phyloP scores from a whole-genome alignment of 441 rosid genomes.

The Populus hybrid region DNA sequence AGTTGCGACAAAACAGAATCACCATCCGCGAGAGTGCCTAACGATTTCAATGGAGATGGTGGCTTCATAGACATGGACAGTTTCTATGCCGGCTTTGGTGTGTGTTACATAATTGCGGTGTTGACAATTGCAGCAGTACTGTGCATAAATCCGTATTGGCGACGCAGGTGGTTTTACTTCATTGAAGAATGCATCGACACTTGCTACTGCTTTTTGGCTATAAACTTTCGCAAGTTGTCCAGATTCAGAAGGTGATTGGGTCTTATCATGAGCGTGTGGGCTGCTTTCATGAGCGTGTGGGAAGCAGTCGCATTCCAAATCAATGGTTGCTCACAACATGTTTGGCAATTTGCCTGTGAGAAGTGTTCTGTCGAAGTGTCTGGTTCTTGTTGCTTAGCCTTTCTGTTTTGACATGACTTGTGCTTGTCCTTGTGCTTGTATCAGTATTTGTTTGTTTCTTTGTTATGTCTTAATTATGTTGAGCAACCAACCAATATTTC shows the following conservation, averaged over 20 bases:
- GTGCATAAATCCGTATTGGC: constrained; percentile 21
- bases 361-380: background rate
- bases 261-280: background rate
- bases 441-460: background rate
- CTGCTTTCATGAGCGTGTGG: background rate
- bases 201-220: background rate
- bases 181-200: background rate
- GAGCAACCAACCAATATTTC: background rate
- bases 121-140: background rate
- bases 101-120: background rate
- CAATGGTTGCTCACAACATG: background rate
- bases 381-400: background rate
- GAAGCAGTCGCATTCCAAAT: background rate
- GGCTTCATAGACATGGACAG: background rate
- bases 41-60: background rate
- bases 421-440: background rate
- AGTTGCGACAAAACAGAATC: background rate
- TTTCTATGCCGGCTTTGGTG: constrained; percentile 2
- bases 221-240: background rate
- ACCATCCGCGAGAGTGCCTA: background rate
- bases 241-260: background rate
- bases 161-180: background rate
- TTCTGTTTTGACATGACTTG: background rate
- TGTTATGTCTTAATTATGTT: background rate
- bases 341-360: background rate